These are phyloP conservation scores for Lachnellula cervina DNA, from an alignment of 2,329 filamentous ascomycete species.

Conservation along the genomic window DNA sequence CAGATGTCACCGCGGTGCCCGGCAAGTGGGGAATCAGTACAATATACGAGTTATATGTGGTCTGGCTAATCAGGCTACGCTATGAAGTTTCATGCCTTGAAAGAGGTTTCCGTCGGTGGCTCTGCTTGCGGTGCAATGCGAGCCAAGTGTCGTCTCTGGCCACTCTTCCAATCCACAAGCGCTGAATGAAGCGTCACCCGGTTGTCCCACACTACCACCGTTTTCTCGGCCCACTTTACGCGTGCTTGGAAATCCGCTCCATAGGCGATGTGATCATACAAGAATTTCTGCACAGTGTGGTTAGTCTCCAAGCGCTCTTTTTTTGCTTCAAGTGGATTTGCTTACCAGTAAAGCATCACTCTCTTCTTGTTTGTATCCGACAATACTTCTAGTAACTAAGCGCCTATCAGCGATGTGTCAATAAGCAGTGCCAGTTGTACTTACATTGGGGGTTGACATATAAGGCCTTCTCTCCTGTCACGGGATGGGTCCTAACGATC, in stretches of 20 bases:
- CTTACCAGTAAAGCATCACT: conserved; percentile 61
- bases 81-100: conserved; percentile 21
- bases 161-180: conserved; percentile 75
- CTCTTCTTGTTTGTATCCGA: conserved; percentile 83
- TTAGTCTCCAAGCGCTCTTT: conserved; percentile 42
- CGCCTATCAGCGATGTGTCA: neutral
- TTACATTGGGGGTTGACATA: conserved; percentile 80
- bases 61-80: neutral
- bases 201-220: conserved; percentile 85
- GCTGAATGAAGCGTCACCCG: conserved; percentile 74
- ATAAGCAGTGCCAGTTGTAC: conserved; percentile 24
- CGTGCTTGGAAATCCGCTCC: conserved; percentile 69
- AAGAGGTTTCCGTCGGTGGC: conserved; percentile 67
- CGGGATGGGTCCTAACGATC: conserved; percentile 74
- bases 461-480: conserved; percentile 77
- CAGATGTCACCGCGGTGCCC: neutral
- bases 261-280: conserved; percentile 69
- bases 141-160: conserved; percentile 72
- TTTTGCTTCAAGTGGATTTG: neutral
- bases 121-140: conserved; percentile 82
- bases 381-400: conserved; percentile 72
- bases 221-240: conserved; percentile 73
- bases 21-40: neutral
- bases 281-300: conserved; percentile 67
- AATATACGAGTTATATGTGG: neutral